These are phyloP conservation scores for Ziziphus jujuba DNA, from an alignment of 306 rosid species.

Conservation along the genomic window DNA sequence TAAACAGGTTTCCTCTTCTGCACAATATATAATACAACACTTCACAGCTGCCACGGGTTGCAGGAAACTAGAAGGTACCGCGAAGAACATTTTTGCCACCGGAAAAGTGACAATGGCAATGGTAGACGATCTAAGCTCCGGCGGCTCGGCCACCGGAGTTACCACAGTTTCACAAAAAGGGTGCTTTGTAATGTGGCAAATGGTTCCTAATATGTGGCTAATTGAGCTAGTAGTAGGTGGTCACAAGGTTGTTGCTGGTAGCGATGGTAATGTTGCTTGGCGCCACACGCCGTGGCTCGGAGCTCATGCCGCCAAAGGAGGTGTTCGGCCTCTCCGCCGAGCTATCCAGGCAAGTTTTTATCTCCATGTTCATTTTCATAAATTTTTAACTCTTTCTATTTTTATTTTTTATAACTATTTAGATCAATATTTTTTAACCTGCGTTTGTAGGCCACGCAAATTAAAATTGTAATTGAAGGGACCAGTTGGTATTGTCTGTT, in stretches of 20 bases:
- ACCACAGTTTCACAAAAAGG: constrained; percentile 51
- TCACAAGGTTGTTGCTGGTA: constrained; percentile 78
- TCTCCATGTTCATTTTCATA: neutral
- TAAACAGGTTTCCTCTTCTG: constrained; percentile 69
- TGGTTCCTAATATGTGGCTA: constrained; percentile 91
- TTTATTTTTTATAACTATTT: neutral
- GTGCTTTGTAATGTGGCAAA: constrained; percentile 97
- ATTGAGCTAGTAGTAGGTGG: constrained; percentile 80
- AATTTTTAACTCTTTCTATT: neutral
- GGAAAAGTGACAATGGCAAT: constrained; percentile 82
- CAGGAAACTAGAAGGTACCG: constrained; percentile 76
- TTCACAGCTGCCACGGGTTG: constrained; percentile 91
- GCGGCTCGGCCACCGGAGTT: constrained; percentile 36
- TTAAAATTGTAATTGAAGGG: constrained; percentile 1
- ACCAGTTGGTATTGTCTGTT: constrained; percentile 16
- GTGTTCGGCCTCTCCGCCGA: constrained; percentile 89
- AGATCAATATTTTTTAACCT: neutral
- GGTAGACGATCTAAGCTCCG: constrained; percentile 57
- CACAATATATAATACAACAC: constrained; percentile 83
- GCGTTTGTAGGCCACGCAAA: no score
- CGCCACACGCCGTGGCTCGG: constrained; percentile 97
- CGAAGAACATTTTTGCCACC: constrained; percentile 66
- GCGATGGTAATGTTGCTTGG: constrained; percentile 89
- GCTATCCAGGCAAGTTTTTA: constrained; percentile 70
- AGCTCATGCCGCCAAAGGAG: constrained; percentile 82